Percentiles rank a stretch among this genome's conserved stretches.
phyloP scores from a whole-genome alignment of 441 rosid species.

The Populus hybrid region DNA sequence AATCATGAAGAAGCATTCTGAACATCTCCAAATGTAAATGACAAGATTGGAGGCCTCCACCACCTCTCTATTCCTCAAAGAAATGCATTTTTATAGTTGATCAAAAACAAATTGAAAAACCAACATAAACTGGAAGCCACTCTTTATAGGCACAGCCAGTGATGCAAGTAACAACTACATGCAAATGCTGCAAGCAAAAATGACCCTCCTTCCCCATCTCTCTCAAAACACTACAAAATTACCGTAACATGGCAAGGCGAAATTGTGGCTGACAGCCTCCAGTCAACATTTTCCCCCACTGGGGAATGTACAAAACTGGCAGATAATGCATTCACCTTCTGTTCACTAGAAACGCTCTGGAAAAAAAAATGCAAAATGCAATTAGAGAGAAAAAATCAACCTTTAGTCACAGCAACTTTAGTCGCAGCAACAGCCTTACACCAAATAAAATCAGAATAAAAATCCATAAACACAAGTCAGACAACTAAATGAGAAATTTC shows the following conservation, averaged over 20 bases:
- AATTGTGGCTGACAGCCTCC: constrained; percentile 91
- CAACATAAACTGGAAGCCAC: background rate
- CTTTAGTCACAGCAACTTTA: background rate
- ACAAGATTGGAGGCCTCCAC: background rate
- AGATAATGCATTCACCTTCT: constrained; percentile 87
- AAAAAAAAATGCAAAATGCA: constrained; percentile 22
- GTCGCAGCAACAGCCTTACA: background rate
- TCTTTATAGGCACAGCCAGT: background rate
- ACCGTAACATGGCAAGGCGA: constrained; percentile 99
- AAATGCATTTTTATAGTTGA: background rate
- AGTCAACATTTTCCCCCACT: constrained; percentile 88
- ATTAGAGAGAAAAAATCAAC: background rate
- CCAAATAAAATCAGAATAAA: background rate
- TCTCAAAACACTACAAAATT: constrained; percentile 30
- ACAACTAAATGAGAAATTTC: background rate
- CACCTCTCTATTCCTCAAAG: background rate
- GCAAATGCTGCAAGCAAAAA: background rate
- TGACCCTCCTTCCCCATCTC: background rate
- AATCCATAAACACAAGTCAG: background rate
- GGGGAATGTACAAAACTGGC: constrained; percentile 86
- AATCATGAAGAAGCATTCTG: background rate
- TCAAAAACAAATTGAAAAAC: background rate
- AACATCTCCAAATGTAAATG: background rate
- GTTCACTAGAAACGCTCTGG: constrained; percentile 94
- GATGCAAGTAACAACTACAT: background rate